These are phyloP conservation scores for Vigna nakashimae DNA, from an alignment of 306 rosid species.

Conservation along the genomic window DNA sequence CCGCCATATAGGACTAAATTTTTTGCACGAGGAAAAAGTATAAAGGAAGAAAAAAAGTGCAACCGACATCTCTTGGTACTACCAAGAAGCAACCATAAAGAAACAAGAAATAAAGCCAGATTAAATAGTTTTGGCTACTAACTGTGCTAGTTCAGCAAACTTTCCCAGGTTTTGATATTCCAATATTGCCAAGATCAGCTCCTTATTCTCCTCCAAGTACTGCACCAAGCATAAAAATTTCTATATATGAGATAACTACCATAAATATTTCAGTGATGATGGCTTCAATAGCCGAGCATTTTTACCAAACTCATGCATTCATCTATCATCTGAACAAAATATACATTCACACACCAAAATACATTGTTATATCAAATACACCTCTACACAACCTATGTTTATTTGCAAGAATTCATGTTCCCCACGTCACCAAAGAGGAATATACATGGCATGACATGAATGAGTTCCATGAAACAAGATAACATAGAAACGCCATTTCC, in stretches of 20 bases:
- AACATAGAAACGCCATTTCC: not conserved
- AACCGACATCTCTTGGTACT: slow-evolving; percentile 10
- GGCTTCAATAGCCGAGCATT: slow-evolving; percentile 8
- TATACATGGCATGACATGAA: not conserved
- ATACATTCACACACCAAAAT: not conserved
- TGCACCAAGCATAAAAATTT: slow-evolving; percentile 50
- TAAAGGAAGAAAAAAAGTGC: not conserved
- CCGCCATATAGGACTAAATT: slow-evolving; percentile 3
- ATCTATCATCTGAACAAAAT: not conserved
- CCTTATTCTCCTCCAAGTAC: slow-evolving; percentile 66
- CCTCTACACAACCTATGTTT: not conserved
- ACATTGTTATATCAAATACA: not conserved
- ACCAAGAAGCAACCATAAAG: slow-evolving; percentile 38
- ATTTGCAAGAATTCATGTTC: slow-evolving; percentile 12
- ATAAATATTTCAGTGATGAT: not conserved
- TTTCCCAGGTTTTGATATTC: slow-evolving; percentile 58
- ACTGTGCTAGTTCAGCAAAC: slow-evolving; percentile 48
- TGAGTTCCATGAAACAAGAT: not conserved
- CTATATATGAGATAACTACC: not conserved
- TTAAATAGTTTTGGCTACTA: slow-evolving; percentile 37
- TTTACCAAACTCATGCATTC: not conserved
- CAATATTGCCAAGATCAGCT: slow-evolving; percentile 58
- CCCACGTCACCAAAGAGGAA: not conserved
- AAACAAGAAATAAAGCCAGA: not conserved
- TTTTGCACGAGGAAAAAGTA: slow-evolving; percentile 23